Percentiles rank a stretch among this genome's conserved stretches.
Conservation (phyloP, 345 rosid species). For the Ailanthus altissimus region DNA sequence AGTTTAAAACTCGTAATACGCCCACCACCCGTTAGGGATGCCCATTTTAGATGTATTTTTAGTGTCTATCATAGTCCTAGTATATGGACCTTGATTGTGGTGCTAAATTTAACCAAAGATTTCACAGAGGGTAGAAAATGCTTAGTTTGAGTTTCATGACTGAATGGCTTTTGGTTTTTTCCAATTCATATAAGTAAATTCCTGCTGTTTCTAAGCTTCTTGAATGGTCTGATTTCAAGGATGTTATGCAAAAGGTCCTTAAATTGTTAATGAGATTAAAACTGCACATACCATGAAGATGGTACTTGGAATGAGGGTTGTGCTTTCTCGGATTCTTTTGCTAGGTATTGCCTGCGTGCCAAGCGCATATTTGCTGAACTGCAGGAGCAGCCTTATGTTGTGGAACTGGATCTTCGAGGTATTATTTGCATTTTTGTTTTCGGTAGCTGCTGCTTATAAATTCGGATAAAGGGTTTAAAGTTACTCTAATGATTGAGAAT, state of each 20-base stretch:
- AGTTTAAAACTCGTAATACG: background rate
- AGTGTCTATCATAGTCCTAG: background rate
- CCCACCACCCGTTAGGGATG: background rate
- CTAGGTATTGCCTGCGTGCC: slow-evolving; percentile 58
- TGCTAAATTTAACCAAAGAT: background rate
- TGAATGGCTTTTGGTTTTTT: background rate
- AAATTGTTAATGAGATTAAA: background rate
- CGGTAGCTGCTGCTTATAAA: background rate
- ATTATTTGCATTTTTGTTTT: slow-evolving; percentile 26
- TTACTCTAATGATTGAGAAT: background rate
- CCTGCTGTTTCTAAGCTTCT: background rate
- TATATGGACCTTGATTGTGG: background rate
- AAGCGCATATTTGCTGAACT: slow-evolving; percentile 59
- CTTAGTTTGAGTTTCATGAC: background rate
- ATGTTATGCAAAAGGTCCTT: background rate
- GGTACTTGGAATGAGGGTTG: background rate
- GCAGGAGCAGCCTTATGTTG: slow-evolving; percentile 49
- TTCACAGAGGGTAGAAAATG: background rate
- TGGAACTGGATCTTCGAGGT: slow-evolving; percentile 84
- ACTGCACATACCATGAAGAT: background rate
- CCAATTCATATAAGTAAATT: background rate
- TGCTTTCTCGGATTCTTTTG: background rate
- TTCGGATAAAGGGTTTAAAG: slow-evolving; percentile 21
- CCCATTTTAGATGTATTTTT: background rate
- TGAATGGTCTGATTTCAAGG: background rate